These are phyloP conservation scores for Physcomitrium patens DNA, from an alignment of 225 moss, liverwort and hornwort species.

Conservation along the genomic window DNA sequence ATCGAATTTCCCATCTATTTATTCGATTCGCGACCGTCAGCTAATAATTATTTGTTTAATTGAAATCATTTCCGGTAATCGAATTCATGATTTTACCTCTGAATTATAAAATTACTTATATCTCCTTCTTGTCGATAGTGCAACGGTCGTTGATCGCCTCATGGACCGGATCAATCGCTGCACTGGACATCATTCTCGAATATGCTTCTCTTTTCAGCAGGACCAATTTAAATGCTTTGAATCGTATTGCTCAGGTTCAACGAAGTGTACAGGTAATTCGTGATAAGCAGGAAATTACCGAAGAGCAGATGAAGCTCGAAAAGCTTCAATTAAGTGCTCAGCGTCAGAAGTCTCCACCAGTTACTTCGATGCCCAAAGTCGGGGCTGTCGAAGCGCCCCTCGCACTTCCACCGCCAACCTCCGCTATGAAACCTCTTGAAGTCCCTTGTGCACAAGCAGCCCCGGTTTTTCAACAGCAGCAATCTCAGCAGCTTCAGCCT, in stretches of 20 bases:
- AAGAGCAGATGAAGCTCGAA: slow-evolving; percentile 84
- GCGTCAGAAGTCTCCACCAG: slow-evolving; percentile 47
- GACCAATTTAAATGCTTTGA: slow-evolving; percentile 19
- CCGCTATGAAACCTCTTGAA: slow-evolving; percentile 39
- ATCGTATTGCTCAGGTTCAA: slow-evolving; percentile 62
- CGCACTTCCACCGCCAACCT: slow-evolving; percentile 37
- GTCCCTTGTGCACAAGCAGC: slow-evolving; percentile 41
- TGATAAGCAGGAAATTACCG: slow-evolving; percentile 84
- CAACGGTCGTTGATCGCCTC: slow-evolving; percentile 20
- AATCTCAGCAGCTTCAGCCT: slow-evolving; percentile 17
- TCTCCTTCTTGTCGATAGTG: not conserved
- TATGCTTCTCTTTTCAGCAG: not conserved
- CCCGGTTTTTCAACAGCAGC: slow-evolving; percentile 46
- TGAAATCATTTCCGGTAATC: too few species aligned
- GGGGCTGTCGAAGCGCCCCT: slow-evolving; percentile 55
- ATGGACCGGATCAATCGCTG: not conserved
- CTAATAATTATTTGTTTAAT: not conserved
- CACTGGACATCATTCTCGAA: not conserved
- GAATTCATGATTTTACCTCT: not conserved
- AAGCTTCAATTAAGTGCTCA: slow-evolving; percentile 70
- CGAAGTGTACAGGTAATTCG: slow-evolving; percentile 86
- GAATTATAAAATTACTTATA: not conserved
- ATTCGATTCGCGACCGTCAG: not conserved
- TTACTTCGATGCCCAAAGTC: slow-evolving; percentile 22
- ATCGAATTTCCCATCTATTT: not conserved